A percentile compares a stretch with the other conserved stretches of the same genome.
Evolutionary conservation across 805 yeast genomes (phyloP).

Genomic region (Candida maltosa): DNA sequence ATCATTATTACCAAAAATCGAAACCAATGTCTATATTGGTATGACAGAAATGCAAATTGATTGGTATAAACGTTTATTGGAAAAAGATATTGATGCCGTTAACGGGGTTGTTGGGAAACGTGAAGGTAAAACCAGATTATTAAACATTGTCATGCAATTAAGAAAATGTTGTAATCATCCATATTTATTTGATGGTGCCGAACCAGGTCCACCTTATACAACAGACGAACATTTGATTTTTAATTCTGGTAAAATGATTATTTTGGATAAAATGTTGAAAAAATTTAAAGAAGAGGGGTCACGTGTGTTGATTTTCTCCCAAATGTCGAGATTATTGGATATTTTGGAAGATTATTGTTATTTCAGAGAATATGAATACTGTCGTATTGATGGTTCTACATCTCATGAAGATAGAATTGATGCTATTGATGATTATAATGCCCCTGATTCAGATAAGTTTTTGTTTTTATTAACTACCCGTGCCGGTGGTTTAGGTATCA

Average conservation of each 20-base stretch:
- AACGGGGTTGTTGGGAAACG: conserved; percentile 94
- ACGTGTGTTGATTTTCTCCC: conserved; percentile 87
- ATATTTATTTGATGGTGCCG: conserved; percentile 96
- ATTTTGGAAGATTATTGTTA: conserved; percentile 89
- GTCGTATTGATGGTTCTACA: conserved; percentile 92
- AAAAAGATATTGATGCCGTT: conserved; percentile 93
- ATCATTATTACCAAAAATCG: conserved; percentile 85
- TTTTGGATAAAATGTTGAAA: conserved; percentile 76
- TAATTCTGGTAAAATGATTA: conserved; percentile 88
- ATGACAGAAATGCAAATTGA: conserved; percentile 93
- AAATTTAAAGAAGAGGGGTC: conserved; percentile 76
- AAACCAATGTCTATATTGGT: conserved; percentile 83
- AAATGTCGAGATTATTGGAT: conserved; percentile 87
- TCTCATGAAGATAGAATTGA: conserved; percentile 88
- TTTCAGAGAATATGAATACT: conserved; percentile 78
- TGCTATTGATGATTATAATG: conserved; percentile 90
- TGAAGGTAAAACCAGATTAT: conserved; percentile 85
- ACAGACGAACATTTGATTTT: conserved; percentile 91
- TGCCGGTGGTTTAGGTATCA: conserved; percentile 96
- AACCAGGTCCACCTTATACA: conserved; percentile 96
- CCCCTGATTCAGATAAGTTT: conserved; percentile 77
- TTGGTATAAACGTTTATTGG: conserved; percentile 87
- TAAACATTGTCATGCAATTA: conserved; percentile 94
- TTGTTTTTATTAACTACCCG: conserved; percentile 85
- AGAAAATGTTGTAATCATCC: conserved; percentile 98